These are phyloP conservation scores for Nicotiana obtusifolia DNA, from an alignment of 257 asterid species.

Conservation along the genomic window DNA sequence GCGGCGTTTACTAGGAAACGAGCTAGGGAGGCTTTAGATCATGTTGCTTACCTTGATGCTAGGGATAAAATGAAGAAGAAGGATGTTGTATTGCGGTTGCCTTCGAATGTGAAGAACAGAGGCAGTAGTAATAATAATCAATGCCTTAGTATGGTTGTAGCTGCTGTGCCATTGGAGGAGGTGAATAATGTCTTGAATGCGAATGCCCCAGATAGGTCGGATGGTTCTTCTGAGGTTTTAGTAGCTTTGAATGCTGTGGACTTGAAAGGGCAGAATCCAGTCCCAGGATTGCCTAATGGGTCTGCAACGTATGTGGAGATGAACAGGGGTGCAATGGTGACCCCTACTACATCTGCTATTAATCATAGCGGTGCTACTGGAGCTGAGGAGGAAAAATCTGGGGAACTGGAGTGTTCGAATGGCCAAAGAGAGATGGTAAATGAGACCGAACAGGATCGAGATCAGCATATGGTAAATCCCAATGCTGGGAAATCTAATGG, in stretches of 20 bases:
- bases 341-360: conserved; percentile 7
- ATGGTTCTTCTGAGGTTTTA: conserved; percentile 34
- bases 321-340: conserved; percentile 1
- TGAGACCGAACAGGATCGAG: conserved; percentile 17
- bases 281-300: conserved; percentile 13
- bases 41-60: conserved; percentile 39
- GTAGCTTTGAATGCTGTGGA: conserved; percentile 49
- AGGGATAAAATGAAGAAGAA: conserved; percentile 54
- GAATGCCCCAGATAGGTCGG: conserved; percentile 28
- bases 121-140: conserved; percentile 15
- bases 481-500: conserved; percentile 16
- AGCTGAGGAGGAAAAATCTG: conserved; percentile 15
- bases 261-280: conserved; percentile 21
- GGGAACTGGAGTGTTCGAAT: conserved; percentile 13
- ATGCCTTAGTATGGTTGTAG: conserved; percentile 16
- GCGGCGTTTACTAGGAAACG: conserved; percentile 68
- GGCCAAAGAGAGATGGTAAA: conserved; percentile 21
- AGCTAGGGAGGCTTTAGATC: conserved; percentile 72
- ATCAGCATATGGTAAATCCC: conserved; percentile 20
- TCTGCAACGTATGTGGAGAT: conserved; percentile 51
- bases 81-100: conserved; percentile 9
- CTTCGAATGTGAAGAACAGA: neutral
- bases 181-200: conserved; percentile 7
- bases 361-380: conserved; percentile 15
- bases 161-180: conserved; percentile 15